phyloP scores from a whole-genome alignment of 768 basidiomycete species.

The Serendipita vermifera region DNA sequence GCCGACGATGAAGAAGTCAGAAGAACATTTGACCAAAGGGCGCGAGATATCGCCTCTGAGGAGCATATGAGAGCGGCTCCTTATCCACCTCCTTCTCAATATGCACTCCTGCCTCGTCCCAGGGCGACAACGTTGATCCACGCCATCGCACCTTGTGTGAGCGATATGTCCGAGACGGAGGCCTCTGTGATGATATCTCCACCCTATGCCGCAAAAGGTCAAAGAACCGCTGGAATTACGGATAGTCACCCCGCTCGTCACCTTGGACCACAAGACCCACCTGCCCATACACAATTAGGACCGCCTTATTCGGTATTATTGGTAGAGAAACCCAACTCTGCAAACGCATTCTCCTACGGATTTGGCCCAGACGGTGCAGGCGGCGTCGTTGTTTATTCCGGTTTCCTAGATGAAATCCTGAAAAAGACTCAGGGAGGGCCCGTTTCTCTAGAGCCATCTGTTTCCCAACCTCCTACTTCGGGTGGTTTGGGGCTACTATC shows the following conservation, averaged over 20 bases:
- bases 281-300: constrained; percentile 45
- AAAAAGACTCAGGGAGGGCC: constrained; percentile 29
- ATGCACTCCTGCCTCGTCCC: constrained; percentile 75
- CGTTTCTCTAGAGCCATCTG: constrained; percentile 6
- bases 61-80: constrained; percentile 30
- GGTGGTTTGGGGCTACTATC: not conserved
- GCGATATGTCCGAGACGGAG: not conserved
- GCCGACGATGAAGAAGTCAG: constrained; percentile 27
- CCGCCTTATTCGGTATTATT: constrained; percentile 84
- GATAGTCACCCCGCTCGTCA: constrained; percentile 30
- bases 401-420: constrained; percentile 81
- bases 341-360: constrained; percentile 92
- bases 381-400: constrained; percentile 89
- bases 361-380: constrained; percentile 86
- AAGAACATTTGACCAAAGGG: constrained; percentile 38
- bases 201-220: constrained; percentile 7
- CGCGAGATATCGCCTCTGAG: constrained; percentile 38
- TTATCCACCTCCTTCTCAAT: constrained; percentile 66
- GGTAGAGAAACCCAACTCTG: constrained; percentile 69
- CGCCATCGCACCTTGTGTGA: constrained; percentile 18
- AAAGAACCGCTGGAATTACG: constrained; percentile 32
- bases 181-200: constrained; percentile 13
- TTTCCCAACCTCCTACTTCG: constrained; percentile 1
- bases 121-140: constrained; percentile 60
- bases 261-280: constrained; percentile 25